Evolutionary conservation across 768 basidiomycete species (phyloP), one percentile per base, ranked within the genome.

Genomic region (Tricholoma matsutake): DNA sequence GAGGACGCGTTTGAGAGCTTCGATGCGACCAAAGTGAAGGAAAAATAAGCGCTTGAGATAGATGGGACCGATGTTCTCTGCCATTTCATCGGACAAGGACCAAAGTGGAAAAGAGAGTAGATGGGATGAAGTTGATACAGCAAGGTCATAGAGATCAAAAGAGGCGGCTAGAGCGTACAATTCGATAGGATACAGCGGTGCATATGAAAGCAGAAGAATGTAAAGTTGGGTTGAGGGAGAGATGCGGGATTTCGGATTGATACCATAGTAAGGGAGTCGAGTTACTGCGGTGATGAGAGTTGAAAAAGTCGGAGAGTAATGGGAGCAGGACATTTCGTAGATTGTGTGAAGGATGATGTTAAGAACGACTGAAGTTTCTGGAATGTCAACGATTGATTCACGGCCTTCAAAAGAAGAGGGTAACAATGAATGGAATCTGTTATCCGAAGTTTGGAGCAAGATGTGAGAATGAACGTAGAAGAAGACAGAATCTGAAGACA

Each of bases 41-140:
- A 91, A 92, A 72, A 94, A 92, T 29, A 94, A 79, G 32, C 88
- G 85, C 67, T 91, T 92, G 63, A 94, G 76, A 67, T 94, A 94
- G 20, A 85, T 73, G 2, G 92, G 82, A 7, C 91, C 91, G 56
- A 94, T 92, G 45, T 77, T 79, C 52, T 80, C 76, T 4, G 85
- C 88, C 73, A 86, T 80, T 52, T 86, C 86, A 69, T 94, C 92
- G 3, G 87, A 85, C 51, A 94, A 73, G 0, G 82, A 75, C 4
- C 86, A 77, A 4, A 94, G 83, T 4, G 86, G 79, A 68, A 86
- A 88, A 2, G 87, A 86, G 56, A 94, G 82, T 39, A 93, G 79
- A 70, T 91, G 86, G 7, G 88, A 82, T 2, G 91, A 92, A 6
- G 88, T 83, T 1, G 88, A 78, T 14, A 91, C 86, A 0, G 92